Percentiles rank a stretch among this genome's conserved stretches.
These are phyloP conservation scores for Pyrenochaeta sp. DNA, from an alignment of 2,329 filamentous ascomycete genomes.

Conservation along the genomic window DNA sequence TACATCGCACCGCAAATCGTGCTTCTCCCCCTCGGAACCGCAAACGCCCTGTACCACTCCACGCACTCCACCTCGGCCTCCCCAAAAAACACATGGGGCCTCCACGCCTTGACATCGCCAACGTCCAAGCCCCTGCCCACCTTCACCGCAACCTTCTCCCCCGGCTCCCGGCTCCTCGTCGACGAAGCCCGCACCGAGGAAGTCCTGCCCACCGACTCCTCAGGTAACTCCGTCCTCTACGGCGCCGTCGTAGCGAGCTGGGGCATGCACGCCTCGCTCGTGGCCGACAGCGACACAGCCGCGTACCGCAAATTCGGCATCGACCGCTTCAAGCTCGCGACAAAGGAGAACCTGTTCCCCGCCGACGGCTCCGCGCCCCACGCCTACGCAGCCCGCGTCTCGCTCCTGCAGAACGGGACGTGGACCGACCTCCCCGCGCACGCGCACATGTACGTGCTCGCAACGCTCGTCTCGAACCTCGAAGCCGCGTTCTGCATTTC, in stretches of 20 bases:
- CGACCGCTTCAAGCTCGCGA: slow-evolving; percentile 85
- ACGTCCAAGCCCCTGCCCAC: slow-evolving; percentile 49
- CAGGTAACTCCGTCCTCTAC: slow-evolving; percentile 53
- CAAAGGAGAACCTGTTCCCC: slow-evolving; percentile 73
- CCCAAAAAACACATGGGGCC: slow-evolving; percentile 50
- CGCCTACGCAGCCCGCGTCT: slow-evolving; percentile 63
- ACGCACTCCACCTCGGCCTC: slow-evolving; percentile 47
- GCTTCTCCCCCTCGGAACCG: slow-evolving; percentile 61
- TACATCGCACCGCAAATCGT: slow-evolving; percentile 62
- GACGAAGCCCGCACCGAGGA: slow-evolving; percentile 56
- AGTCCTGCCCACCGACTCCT: slow-evolving; percentile 29
- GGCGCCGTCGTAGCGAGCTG: slow-evolving; percentile 89
- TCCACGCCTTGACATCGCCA: slow-evolving; percentile 48
- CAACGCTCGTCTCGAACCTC: slow-evolving; percentile 78
- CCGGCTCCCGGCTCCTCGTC: slow-evolving; percentile 51
- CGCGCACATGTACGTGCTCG: slow-evolving; percentile 78
- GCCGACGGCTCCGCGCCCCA: slow-evolving; percentile 62
- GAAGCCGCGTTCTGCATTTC: slow-evolving; percentile 85
- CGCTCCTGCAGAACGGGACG: slow-evolving; percentile 39
- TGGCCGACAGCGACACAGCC: slow-evolving; percentile 88
- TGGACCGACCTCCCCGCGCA: slow-evolving; percentile 49
- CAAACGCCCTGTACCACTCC: slow-evolving; percentile 59
- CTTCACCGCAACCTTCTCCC: slow-evolving; percentile 55
- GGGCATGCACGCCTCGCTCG: slow-evolving; percentile 86
- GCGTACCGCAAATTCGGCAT: slow-evolving; percentile 79